These are phyloP conservation scores for Westerdykella sp. DNA, from an alignment of 2,329 filamentous ascomycete genomes.

Conservation along the genomic window DNA sequence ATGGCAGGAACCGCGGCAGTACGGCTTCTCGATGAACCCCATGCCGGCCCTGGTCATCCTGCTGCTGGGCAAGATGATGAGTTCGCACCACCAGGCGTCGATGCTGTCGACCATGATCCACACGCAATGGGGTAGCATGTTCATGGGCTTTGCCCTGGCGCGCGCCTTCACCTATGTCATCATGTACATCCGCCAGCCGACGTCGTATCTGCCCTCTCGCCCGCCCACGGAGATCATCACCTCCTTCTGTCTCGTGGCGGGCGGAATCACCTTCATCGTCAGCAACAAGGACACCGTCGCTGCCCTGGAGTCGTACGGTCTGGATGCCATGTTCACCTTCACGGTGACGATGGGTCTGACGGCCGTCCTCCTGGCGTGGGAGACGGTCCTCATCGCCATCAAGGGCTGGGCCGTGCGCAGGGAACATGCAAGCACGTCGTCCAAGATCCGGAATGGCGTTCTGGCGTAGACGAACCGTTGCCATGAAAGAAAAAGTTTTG, in stretches of 20 bases:
- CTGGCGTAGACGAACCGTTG: constrained; percentile 16
- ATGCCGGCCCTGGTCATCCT: constrained; percentile 82
- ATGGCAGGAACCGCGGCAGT: constrained; percentile 58
- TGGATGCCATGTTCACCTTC: constrained; percentile 92
- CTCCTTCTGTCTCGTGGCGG: constrained; percentile 78
- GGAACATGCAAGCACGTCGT: constrained; percentile 24
- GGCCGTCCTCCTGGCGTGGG: constrained; percentile 78
- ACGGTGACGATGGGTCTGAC: constrained; percentile 81
- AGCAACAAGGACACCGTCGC: constrained; percentile 72
- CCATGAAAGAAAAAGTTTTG: not conserved
- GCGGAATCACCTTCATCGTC: constrained; percentile 87
- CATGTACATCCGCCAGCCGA: constrained; percentile 73
- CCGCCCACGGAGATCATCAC: constrained; percentile 87
- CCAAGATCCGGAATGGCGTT: constrained; percentile 22
- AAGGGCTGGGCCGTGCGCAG: constrained; percentile 71
- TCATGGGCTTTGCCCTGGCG: constrained; percentile 73
- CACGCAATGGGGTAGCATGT: constrained; percentile 83
- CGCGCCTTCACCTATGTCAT: constrained; percentile 74
- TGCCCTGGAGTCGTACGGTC: constrained; percentile 67
- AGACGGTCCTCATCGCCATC: constrained; percentile 68
- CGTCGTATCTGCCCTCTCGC: constrained; percentile 70
- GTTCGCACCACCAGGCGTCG: constrained; percentile 75
- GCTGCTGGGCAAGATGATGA: constrained; percentile 90
- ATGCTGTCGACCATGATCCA: constrained; percentile 90
- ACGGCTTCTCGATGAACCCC: constrained; percentile 76